Evolutionary conservation across 805 yeast species (phyloP).

Genomic region (Suhomyces xylopsoci): DNA sequence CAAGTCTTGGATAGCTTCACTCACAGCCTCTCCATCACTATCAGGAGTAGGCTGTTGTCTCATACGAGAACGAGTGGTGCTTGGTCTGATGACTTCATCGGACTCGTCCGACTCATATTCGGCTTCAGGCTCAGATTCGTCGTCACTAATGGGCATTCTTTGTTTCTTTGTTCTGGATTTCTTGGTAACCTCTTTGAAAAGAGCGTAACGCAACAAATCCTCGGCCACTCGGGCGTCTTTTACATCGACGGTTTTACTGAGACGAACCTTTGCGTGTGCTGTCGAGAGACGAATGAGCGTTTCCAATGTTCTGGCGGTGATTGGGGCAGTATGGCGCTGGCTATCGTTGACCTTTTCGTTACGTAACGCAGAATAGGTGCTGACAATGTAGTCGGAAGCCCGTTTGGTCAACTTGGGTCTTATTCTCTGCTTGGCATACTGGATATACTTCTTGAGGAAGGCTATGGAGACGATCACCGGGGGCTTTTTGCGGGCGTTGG

Average conservation of each 20-base stretch:
- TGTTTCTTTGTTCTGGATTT: slow-evolving; percentile 34
- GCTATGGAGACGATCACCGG: slow-evolving; percentile 60
- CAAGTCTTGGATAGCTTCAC: slow-evolving; percentile 3
- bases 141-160: slow-evolving; percentile 12
- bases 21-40: background rate
- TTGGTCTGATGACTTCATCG: slow-evolving; percentile 13
- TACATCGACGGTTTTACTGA: slow-evolving; percentile 69
- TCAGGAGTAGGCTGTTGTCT: slow-evolving; percentile 13
- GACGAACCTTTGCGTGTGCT: slow-evolving; percentile 95
- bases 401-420: slow-evolving; percentile 73
- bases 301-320: slow-evolving; percentile 97
- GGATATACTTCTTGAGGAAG: slow-evolving; percentile 87
- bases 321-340: slow-evolving; percentile 82
- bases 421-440: slow-evolving; percentile 86
- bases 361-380: slow-evolving; percentile 75
- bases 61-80: slow-evolving; percentile 17
- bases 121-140: slow-evolving; percentile 31
- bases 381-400: slow-evolving; percentile 80
- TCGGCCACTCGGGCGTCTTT: slow-evolving; percentile 87
- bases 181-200: slow-evolving; percentile 69
- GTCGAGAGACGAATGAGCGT: slow-evolving; percentile 91
- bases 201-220: slow-evolving; percentile 75
- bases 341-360: slow-evolving; percentile 63
- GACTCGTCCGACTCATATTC: slow-evolving; percentile 24
- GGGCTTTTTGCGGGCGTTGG: slow-evolving; percentile 18